Evolutionary conservation across 2,329 filamentous ascomycete species (phyloP), one percentile per base, ranked within the genome.

Genomic region (Pestalotiopsis sp.): DNA sequence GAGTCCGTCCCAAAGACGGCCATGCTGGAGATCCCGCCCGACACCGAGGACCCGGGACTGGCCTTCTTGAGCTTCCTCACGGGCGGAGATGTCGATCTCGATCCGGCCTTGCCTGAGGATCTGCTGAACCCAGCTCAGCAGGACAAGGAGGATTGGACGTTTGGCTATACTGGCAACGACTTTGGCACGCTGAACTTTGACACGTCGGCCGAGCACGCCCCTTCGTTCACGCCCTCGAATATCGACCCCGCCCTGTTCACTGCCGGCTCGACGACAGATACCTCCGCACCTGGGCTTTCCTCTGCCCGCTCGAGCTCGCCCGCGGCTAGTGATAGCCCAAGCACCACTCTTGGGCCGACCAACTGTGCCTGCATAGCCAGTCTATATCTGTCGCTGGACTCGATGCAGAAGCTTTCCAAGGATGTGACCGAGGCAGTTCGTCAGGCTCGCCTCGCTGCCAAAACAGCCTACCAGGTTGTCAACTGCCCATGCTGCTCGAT

Each of bases 331-430:
- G 55, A n/a, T 10, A 62, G 30, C 35, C 40, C 48, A 20, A 52
- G 17, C 17, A 38, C 58, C n/a, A 44, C 40, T 7, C 38, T 59
- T 10, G 52, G 52, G 17, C 64, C 55, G 26, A 35, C 57, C 9
- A 55, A 26, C 20, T 89, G 87, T 69, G 74, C 79, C 66, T 89
- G 87, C 69, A 81, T 85, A 0, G 81, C 83, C 0, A 80, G 77
- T 14, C 79, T 89, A 14, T 87, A 84, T 72, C 79, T 84, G 4
- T 81, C 86, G 4, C 78, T 88, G 3, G 81, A 85, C 68, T 82
- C 83, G 22, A 81, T 89, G 69, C 81, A 82, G 62, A 79, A 78
- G 55, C 79, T 87, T 1, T 82, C 86, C 1, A 70, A 71, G 3
- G 79, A 84, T 55, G 78, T 87, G 20, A 76, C 78, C 40, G 73